phyloP scores from a whole-genome alignment of 805 yeast species.

The Wickerhamiella australiensis region DNA sequence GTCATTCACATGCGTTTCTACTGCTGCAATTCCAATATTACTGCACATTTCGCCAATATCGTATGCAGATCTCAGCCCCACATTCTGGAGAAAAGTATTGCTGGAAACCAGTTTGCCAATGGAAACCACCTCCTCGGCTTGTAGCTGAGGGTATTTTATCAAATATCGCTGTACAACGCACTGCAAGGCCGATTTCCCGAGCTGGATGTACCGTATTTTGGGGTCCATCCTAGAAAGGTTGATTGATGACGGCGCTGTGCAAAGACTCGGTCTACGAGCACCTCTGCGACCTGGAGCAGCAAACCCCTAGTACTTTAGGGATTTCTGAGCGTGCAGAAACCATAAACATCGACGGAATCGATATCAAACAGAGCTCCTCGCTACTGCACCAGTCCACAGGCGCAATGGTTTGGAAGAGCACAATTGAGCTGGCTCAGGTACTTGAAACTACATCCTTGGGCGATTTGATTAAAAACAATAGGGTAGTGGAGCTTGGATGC shows the following conservation, averaged over 20 bases:
- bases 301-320: not conserved
- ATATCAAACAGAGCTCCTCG: conserved; percentile 16
- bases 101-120: not conserved
- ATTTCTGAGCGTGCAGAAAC: not conserved
- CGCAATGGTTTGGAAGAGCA: conserved; percentile 21
- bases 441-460: not conserved
- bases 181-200: not conserved
- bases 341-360: conserved; percentile 9
- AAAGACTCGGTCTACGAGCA: conserved; percentile 14
- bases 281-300: conserved; percentile 12
- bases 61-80: not conserved
- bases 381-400: conserved; percentile 21
- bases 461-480: not conserved
- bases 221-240: not conserved
- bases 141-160: not conserved
- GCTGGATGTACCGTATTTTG: not conserved
- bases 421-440: conserved; percentile 17
- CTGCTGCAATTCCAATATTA: not conserved
- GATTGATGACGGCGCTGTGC: not conserved
- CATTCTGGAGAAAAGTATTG: not conserved
- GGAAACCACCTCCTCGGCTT: not conserved
- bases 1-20: not conserved
- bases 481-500: conserved; percentile 21
- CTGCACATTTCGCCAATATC: not conserved
- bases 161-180: not conserved